Percentiles rank a stretch among this genome's conserved stretches.
Conservation (phyloP, 371 early-diverging fungal genomes). For the Mortierella sp. region DNA sequence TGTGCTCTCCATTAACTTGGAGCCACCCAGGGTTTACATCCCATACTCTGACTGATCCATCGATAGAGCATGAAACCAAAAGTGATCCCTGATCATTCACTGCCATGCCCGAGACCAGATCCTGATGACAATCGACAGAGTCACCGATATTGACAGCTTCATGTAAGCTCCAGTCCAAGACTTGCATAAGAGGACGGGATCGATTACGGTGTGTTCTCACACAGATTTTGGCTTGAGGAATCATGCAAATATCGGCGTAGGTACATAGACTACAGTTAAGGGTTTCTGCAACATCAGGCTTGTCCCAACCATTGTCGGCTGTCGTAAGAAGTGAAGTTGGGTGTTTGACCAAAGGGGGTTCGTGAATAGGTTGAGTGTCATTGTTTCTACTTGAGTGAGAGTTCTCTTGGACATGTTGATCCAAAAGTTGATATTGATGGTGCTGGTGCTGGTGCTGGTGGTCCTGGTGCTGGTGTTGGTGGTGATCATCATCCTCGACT, state of each 20-base stretch:
- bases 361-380: background rate
- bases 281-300: background rate
- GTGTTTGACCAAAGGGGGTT: background rate
- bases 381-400: background rate
- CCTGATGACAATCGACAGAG: conserved; percentile 21
- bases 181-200: conserved; percentile 25
- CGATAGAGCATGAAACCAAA: conserved; percentile 34
- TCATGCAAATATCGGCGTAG: conserved; percentile 35
- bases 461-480: background rate
- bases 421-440: conserved; percentile 11
- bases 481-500: background rate
- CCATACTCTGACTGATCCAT: conserved; percentile 42
- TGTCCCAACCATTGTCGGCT: background rate
- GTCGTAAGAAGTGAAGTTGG: background rate
- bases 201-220: conserved; percentile 26
- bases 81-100: conserved; percentile 37
- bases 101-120: conserved; percentile 38
- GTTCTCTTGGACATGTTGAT: background rate
- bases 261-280: conserved; percentile 38
- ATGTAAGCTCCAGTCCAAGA: conserved; percentile 27
- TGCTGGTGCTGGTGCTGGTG: conserved; percentile 15
- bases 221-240: conserved; percentile 26
- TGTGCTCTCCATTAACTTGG: background rate
- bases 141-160: conserved; percentile 13
- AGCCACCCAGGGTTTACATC: conserved; percentile 5